Evolutionary conservation across 1,284 basidiomycete species (phyloP).

Genomic region (Melampsora abietis-canadensis): DNA sequence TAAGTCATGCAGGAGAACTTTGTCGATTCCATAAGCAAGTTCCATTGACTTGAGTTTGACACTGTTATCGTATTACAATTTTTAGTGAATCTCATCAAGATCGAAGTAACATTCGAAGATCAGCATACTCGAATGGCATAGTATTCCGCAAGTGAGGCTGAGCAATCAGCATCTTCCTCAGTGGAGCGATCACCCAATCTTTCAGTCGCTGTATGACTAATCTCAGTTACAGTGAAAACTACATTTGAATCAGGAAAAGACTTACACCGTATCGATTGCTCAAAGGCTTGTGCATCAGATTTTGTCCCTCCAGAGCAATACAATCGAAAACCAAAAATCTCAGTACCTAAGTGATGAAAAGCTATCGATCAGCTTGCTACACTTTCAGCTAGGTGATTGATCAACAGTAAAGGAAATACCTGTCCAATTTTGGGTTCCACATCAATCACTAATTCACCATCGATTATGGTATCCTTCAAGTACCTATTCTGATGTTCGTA

Average conservation of each 20-base stretch:
- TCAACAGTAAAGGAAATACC: constrained; percentile 56
- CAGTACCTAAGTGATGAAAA: constrained; percentile 61
- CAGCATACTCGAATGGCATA: constrained; percentile 78
- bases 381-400: too few relatives aligned
- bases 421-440: constrained; percentile 68
- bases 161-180: constrained; percentile 66
- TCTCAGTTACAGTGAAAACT: neutral
- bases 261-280: constrained; percentile 85
- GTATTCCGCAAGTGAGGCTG: constrained; percentile 64
- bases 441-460: constrained; percentile 93
- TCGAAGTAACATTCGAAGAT: constrained; percentile 29
- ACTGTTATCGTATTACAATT: constrained; percentile 55
- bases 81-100: constrained; percentile 13
- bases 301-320: constrained; percentile 78
- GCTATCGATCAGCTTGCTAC: neutral
- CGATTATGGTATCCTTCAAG: constrained; percentile 72
- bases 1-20: constrained; percentile 78
- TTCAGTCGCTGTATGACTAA: constrained; percentile 66
- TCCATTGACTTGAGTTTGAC: constrained; percentile 83
- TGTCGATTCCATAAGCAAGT: constrained; percentile 79
- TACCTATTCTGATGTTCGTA: constrained; percentile 66
- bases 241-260: constrained; percentile 44
- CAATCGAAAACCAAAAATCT: constrained; percentile 90
- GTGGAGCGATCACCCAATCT: constrained; percentile 78
- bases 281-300: constrained; percentile 77